phyloP scores from a whole-genome alignment of 768 basidiomycete species.

The Gyrodon lividus region DNA sequence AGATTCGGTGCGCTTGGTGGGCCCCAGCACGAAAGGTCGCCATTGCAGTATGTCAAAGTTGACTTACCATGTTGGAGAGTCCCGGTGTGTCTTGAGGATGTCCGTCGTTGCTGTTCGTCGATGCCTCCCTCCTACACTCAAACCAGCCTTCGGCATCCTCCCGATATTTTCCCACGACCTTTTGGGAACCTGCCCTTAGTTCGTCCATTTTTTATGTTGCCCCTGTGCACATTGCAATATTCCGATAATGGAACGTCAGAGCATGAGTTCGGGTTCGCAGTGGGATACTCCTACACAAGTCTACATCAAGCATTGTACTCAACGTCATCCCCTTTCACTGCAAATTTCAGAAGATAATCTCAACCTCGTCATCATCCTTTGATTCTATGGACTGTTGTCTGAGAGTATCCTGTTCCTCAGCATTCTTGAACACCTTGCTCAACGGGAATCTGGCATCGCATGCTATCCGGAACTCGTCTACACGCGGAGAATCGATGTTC shows the following conservation, averaged over 20 bases:
- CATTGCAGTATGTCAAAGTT: not conserved
- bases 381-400: conserved; percentile 23
- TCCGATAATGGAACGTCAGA: conserved; percentile 18
- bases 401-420: conserved; percentile 48
- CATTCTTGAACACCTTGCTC: conserved; percentile 66
- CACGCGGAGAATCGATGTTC: conserved; percentile 48
- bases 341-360: conserved; percentile 23
- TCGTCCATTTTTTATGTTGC: conserved; percentile 27
- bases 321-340: no score
- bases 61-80: conserved; percentile 32
- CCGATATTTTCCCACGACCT: conserved; percentile 20
- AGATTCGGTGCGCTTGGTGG: not conserved
- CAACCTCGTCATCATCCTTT: conserved; percentile 20
- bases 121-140: not conserved
- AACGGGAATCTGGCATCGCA: conserved; percentile 55
- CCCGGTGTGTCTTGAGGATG: conserved; percentile 21
- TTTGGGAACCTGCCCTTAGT: conserved; percentile 29
- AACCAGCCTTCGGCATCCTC: conserved; percentile 20
- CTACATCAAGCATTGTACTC: not conserved
- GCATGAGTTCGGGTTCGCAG: no score
- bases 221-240: conserved; percentile 46
- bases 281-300: not conserved
- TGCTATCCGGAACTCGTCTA: conserved; percentile 58
- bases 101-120: conserved; percentile 18
- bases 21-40: not conserved